A percentile compares a stretch with the other conserved stretches of the same genome.
Conservation (phyloP, 164 flowering plant genomes). For the Chloranthus sessilifolius region DNA sequence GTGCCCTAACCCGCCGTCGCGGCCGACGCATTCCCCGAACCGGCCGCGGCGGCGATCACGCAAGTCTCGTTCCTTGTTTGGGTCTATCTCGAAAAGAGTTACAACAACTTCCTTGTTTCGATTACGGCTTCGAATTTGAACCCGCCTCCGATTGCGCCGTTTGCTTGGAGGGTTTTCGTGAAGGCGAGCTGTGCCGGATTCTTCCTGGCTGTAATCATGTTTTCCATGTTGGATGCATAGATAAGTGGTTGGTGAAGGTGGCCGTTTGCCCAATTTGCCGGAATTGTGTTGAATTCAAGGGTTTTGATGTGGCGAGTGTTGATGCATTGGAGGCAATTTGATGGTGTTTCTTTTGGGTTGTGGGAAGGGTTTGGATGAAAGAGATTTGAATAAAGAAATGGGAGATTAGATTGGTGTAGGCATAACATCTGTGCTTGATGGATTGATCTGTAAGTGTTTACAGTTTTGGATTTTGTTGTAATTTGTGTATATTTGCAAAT, state of each 20-base stretch:
- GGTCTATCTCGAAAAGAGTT: constrained; percentile 29
- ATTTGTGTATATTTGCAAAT: too few relatives aligned
- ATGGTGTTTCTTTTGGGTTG: too few relatives aligned
- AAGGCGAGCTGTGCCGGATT: constrained; percentile 47
- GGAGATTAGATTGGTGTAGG: too few relatives aligned
- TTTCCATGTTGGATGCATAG: constrained; percentile 56
- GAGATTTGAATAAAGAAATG: too few relatives aligned
- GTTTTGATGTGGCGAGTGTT: too few relatives aligned
- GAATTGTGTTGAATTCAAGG: constrained; percentile 16
- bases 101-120: constrained; percentile 31
- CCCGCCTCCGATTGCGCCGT: constrained; percentile 36
- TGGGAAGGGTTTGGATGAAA: too few relatives aligned
- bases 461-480: too few relatives aligned
- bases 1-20: constrained; percentile 31
- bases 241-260: constrained; percentile 47
- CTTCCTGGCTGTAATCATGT: constrained; percentile 49
- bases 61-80: background rate
- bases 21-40: background rate
- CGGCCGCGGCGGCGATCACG: background rate
- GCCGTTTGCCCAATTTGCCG: constrained; percentile 66
- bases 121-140: constrained; percentile 7
- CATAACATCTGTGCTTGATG: too few relatives aligned
- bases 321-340: too few relatives aligned
- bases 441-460: too few relatives aligned
- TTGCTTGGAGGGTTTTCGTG: constrained; percentile 43